Percentiles rank a stretch among this genome's conserved stretches.
phyloP scores from a whole-genome alignment of 2,329 filamentous ascomycete species.

The Trichoderma endophyticum region DNA sequence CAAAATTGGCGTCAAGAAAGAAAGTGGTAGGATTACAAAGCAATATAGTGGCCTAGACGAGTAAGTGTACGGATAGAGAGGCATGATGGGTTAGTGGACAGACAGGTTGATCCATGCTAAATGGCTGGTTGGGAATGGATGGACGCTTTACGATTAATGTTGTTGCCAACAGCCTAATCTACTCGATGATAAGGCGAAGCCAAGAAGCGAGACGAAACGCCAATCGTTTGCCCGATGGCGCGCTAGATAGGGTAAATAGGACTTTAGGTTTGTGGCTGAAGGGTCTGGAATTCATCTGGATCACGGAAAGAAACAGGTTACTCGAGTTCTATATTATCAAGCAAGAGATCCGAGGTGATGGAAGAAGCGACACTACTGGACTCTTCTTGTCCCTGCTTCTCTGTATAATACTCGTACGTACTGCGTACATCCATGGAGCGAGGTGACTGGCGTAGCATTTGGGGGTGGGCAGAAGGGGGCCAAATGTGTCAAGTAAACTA shows the following conservation, averaged over 20 bases:
- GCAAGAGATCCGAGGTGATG: not conserved
- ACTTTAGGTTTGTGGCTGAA: constrained; percentile 5
- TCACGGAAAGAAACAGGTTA: not conserved
- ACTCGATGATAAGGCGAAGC: not conserved
- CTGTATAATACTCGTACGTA: not conserved
- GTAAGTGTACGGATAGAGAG: not conserved
- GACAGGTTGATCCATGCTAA: not conserved
- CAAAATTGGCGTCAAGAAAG: not conserved
- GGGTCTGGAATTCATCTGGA: not conserved
- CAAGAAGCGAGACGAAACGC: not conserved
- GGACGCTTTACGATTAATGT: not conserved
- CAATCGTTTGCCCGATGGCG: not conserved
- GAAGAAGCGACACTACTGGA: not conserved
- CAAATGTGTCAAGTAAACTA: constrained; percentile 8
- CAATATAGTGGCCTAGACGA: not conserved
- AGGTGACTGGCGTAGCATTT: not conserved
- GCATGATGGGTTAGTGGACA: not conserved
- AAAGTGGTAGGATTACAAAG: not conserved
- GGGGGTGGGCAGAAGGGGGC: not conserved
- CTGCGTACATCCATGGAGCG: not conserved
- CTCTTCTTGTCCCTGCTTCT: not conserved
- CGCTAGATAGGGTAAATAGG: not conserved
- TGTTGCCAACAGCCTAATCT: not conserved
- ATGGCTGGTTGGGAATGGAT: not conserved
- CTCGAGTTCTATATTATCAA: not conserved